A percentile compares a stretch with the other conserved stretches of the same genome.
Evolutionary conservation across 2,329 filamentous ascomycete genomes (phyloP).

Genomic region (Colletotrichum echinochloae): DNA sequence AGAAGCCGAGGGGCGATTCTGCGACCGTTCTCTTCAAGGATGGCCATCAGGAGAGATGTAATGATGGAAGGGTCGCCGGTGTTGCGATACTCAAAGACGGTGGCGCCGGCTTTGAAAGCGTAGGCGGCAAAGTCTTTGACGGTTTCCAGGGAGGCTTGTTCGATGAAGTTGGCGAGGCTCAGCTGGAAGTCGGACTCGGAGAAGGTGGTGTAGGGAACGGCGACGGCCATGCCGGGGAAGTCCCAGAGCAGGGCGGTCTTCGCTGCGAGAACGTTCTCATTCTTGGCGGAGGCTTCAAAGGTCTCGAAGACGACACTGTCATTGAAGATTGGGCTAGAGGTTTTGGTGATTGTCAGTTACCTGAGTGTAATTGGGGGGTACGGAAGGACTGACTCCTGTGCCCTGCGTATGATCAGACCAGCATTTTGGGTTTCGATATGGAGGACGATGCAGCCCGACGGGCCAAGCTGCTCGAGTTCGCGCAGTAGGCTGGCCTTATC

Average conservation of each 20-base stretch:
- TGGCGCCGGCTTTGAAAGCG: conserved; percentile 62
- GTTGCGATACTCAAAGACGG: conserved; percentile 67
- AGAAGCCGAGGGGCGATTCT: conserved; percentile 52
- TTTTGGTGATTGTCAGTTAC: not conserved
- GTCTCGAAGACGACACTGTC: conserved; percentile 60
- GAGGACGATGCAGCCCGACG: conserved; percentile 23
- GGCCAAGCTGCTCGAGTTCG: conserved; percentile 8
- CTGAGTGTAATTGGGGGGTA: conserved; percentile 5
- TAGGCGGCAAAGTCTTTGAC: conserved; percentile 65
- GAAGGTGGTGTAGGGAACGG: conserved; percentile 53
- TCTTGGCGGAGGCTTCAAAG: conserved; percentile 69
- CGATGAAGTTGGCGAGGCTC: conserved; percentile 63
- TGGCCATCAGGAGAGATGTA: conserved; percentile 68
- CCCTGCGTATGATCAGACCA: conserved; percentile 47
- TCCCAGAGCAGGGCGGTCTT: conserved; percentile 66
- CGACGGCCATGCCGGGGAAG: conserved; percentile 68
- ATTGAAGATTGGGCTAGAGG: conserved; percentile 43
- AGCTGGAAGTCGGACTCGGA: conserved; percentile 43
- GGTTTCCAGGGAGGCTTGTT: conserved; percentile 65
- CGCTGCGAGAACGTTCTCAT: conserved; percentile 63
- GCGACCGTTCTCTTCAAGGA: conserved; percentile 67
- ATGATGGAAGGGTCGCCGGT: conserved; percentile 68
- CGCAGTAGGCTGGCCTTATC: conserved; percentile 23
- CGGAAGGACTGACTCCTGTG: conserved; percentile 44
- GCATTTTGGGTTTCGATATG: conserved; percentile 47